Conservation (phyloP, 1,139 yeast genomes). For the Scheffersomyces lignicola region DNA sequence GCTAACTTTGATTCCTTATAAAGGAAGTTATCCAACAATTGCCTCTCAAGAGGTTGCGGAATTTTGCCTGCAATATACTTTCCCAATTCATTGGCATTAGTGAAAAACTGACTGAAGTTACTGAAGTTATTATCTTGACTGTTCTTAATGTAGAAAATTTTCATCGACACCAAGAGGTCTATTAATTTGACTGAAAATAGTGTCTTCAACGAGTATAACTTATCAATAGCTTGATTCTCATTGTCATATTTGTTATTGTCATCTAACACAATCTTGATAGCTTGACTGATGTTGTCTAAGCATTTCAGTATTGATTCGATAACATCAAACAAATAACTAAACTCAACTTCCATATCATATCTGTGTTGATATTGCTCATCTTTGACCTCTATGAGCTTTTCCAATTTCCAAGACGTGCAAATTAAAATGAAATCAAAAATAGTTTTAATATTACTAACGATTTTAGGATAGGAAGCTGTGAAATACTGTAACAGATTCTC, state of each 20-base stretch:
- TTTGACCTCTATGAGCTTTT: constrained; percentile 24
- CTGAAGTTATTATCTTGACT: constrained; percentile 22
- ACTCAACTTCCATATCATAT: constrained; percentile 17
- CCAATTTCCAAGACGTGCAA: constrained; percentile 36
- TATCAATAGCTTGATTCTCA: constrained; percentile 1
- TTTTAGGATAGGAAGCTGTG: constrained; percentile 6
- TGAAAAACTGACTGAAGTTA: constrained; percentile 30
- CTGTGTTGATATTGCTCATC: constrained; percentile 15
- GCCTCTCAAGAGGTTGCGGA: constrained; percentile 23
- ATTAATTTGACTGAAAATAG: constrained; percentile 26
- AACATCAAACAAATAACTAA: constrained; percentile 2
- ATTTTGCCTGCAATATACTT: constrained; percentile 14
- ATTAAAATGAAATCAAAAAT: constrained; percentile 28
- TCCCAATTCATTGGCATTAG: constrained; percentile 15
- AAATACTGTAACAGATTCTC: constrained; percentile 17
- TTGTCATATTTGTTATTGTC: constrained; percentile 1
- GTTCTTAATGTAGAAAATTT: constrained; percentile 34
- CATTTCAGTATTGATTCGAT: constrained; percentile 1
- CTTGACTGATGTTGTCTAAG: background rate
- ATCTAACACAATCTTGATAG: background rate
- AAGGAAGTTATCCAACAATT: constrained; percentile 30
- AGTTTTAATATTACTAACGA: constrained; percentile 17
- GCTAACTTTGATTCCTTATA: constrained; percentile 36
- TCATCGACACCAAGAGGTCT: constrained; percentile 34
- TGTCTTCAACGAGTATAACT: constrained; percentile 25